A percentile compares a stretch with the other conserved stretches of the same genome.
Evolutionary conservation across 2,329 filamentous ascomycete species (phyloP).

Genomic region (Drechslerella dactyloides): DNA sequence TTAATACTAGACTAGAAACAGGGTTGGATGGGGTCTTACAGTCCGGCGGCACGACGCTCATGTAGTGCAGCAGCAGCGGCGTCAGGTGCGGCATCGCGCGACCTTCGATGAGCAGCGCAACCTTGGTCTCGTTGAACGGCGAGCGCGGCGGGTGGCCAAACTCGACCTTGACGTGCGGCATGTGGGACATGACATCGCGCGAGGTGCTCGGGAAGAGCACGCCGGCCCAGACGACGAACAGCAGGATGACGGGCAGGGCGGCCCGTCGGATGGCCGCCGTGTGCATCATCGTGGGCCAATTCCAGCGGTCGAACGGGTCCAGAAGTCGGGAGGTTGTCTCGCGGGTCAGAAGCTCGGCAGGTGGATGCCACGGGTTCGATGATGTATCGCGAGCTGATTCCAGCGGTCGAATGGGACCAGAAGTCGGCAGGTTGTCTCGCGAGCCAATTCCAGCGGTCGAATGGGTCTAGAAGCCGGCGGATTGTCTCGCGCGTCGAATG

Average conservation of each 20-base stretch:
- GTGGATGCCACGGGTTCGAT: too few relatives aligned
- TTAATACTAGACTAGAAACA: too few relatives aligned
- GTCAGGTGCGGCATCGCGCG: constrained; percentile 63
- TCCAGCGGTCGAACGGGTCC: too few relatives aligned
- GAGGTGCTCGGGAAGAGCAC: constrained; percentile 38
- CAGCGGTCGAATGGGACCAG: too few relatives aligned
- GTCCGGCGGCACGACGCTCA: constrained; percentile 65
- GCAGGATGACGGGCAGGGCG: constrained; percentile 24
- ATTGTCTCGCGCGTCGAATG: too few relatives aligned
- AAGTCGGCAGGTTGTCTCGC: too few relatives aligned
- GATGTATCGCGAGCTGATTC: too few relatives aligned
- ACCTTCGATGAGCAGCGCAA: constrained; percentile 66
- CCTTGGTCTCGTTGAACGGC: constrained; percentile 63
- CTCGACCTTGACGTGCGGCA: constrained; percentile 32
- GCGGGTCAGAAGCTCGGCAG: too few relatives aligned
- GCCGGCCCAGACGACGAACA: constrained; percentile 35
- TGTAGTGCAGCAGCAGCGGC: constrained; percentile 66
- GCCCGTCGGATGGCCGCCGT: constrained; percentile 22
- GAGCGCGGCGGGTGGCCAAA: constrained; percentile 55
- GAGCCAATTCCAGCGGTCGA: too few relatives aligned
- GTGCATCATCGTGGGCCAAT: constrained; percentile 5
- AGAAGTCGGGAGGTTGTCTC: too few relatives aligned
- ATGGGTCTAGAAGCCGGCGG: too few relatives aligned
- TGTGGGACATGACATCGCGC: constrained; percentile 20
- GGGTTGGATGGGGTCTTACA: constrained; percentile 63